Evolutionary conservation across 2,329 filamentous ascomycete species (phyloP), one percentile per base, ranked within the genome.

Genomic region (Leptographium galeiforme): DNA sequence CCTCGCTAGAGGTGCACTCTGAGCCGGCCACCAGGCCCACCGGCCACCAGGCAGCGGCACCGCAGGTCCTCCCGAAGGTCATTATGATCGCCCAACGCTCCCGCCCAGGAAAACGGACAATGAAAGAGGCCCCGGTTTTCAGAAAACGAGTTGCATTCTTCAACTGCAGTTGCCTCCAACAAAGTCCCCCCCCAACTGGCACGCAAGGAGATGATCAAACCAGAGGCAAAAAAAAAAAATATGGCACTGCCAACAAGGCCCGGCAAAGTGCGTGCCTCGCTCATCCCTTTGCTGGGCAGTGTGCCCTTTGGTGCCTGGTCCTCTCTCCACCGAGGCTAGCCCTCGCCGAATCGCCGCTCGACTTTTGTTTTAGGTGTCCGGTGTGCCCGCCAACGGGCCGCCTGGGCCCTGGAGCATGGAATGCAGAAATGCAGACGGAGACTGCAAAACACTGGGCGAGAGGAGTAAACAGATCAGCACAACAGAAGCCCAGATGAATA

Each of bases 171-270:
- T 19, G 34, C 16, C 38, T 25, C 19, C n/a, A 6, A 14, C 43
- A 53, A 48, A 41, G 34, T 25, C 47, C 36, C 32, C 47, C 19
- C 14, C 43, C 46, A 46, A 55, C 55, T 58, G 57, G 57, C 57
- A 58, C 53, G 57, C 57, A 57, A 56, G 50, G 57, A 57, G 50
- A 57, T 58, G 43, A 32, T 1, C 19, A 18, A 10, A 5, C 11
- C 43, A 32, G 12, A 7, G 2, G 19, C 19, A 32, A 25, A 45
- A 45, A n/a, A 34, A 32, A 13, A 25, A 2, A n/a, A n/a, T n/a
- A n/a, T n/a, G 25, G 19, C 25, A 32, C 10, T 19, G 25, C 43
- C 8, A 19, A 45, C 43, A 13, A 36, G 34, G 34, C 34, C 12
- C 34, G 34, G 12, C 34, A 3, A 36, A 36, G 34, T 8, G 34